Evolutionary conservation across 495 filamentous ascomycete genomes (phyloP).

Genomic region (Podospora pseudopauciseta): DNA sequence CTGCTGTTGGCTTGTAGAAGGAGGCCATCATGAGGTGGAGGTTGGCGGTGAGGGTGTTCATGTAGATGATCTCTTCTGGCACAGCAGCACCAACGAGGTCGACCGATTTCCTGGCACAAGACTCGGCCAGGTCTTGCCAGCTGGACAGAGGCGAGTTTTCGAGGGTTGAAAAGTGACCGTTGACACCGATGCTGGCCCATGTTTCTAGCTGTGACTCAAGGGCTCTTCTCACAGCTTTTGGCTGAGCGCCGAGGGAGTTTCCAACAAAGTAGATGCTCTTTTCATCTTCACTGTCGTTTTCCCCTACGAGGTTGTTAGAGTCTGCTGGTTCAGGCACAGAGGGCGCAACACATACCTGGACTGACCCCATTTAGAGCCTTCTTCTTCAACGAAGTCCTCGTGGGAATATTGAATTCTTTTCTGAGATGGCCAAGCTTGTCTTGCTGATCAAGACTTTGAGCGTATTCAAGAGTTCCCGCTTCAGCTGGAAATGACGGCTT

Average conservation of each 20-base stretch:
- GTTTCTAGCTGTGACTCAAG: constrained; percentile 72
- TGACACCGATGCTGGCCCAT: constrained; percentile 85
- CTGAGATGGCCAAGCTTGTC: constrained; percentile 66
- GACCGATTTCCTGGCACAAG: constrained; percentile 66
- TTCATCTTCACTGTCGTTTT: constrained; percentile 24
- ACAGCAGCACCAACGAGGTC: constrained; percentile 71
- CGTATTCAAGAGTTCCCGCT: constrained; percentile 21
- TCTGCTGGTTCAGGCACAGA: neutral
- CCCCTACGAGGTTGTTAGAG: constrained; percentile 1
- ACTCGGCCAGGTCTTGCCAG: constrained; percentile 75
- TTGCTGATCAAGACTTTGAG: constrained; percentile 53
- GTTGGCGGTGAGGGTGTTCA: constrained; percentile 88
- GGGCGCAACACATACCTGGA: constrained; percentile 25
- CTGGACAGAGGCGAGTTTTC: constrained; percentile 64
- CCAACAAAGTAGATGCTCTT: constrained; percentile 83
- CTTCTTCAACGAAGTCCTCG: constrained; percentile 61
- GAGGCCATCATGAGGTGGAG: constrained; percentile 83
- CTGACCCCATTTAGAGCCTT: constrained; percentile 52
- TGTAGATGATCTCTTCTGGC: constrained; percentile 74
- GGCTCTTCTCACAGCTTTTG: constrained; percentile 59
- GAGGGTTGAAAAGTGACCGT: constrained; percentile 78
- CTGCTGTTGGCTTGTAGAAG: constrained; percentile 73
- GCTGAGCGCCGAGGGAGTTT: constrained; percentile 89
- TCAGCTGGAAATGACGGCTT: constrained; percentile 19
- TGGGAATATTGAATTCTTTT: constrained; percentile 75